Evolutionary conservation across 352 stramenopile genomes (phyloP).

Genomic region (Phytophthora capsici): DNA sequence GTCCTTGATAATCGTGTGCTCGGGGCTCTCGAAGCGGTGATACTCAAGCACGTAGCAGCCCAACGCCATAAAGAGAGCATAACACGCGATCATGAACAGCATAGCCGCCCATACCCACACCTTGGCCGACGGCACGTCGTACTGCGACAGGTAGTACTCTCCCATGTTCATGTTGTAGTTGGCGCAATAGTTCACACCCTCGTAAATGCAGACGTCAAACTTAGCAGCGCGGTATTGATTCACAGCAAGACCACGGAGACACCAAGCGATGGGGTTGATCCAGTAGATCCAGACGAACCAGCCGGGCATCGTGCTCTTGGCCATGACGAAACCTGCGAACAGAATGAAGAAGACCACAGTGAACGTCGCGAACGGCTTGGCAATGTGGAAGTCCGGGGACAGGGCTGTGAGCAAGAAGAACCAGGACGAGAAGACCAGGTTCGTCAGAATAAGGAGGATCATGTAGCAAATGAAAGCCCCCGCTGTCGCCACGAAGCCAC

Average conservation of each 20-base stretch:
- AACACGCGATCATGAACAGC: slow-evolving; percentile 38
- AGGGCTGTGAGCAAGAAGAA: slow-evolving; percentile 45
- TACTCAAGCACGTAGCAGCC: slow-evolving; percentile 38
- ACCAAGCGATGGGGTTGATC: slow-evolving; percentile 66
- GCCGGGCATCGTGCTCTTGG: slow-evolving; percentile 50
- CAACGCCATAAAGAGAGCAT: slow-evolving; percentile 38
- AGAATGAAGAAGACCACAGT: slow-evolving; percentile 57
- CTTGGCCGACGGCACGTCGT: slow-evolving; percentile 29
- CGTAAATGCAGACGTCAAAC: slow-evolving; percentile 36
- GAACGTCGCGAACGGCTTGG: slow-evolving; percentile 51
- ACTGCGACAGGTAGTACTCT: slow-evolving; percentile 42
- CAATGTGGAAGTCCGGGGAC: slow-evolving; percentile 45
- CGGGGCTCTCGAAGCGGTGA: slow-evolving; percentile 33
- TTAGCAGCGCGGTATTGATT: slow-evolving; percentile 32
- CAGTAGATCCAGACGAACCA: slow-evolving; percentile 72
- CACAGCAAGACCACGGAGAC: slow-evolving; percentile 37
- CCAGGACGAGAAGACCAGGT: slow-evolving; percentile 42
- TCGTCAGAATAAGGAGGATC: slow-evolving; percentile 41
- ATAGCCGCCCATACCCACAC: slow-evolving; percentile 44
- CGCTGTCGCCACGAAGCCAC: slow-evolving; percentile 48
- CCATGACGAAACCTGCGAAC: slow-evolving; percentile 61
- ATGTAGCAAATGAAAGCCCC: slow-evolving; percentile 45
- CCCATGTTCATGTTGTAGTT: slow-evolving; percentile 39
- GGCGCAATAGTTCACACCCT: slow-evolving; percentile 34
- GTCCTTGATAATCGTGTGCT: slow-evolving; percentile 35